Conservation (phyloP, 2,329 filamentous ascomycete genomes). For the Colletotrichum sp. region DNA sequence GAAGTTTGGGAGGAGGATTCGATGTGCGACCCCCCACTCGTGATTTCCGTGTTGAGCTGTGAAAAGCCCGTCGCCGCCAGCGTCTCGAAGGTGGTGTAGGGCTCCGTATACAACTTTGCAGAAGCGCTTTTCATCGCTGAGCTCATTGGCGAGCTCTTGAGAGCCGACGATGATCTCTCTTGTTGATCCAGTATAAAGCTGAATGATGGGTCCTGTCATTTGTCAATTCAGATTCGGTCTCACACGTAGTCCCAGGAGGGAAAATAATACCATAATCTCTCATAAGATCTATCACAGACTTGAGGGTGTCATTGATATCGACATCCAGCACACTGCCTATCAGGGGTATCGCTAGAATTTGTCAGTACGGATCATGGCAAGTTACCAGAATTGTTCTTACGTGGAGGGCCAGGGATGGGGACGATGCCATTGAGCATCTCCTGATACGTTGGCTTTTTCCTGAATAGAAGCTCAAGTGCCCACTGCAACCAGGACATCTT, state of each 20-base stretch:
- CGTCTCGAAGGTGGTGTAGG: not conserved
- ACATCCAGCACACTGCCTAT: not conserved
- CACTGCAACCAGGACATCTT: not conserved
- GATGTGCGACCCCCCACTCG: conserved; percentile 70
- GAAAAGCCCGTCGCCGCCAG: conserved; percentile 64
- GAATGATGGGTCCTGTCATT: not conserved
- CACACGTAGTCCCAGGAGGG: not conserved
- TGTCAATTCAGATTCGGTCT: not conserved
- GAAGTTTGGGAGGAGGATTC: conserved; percentile 70
- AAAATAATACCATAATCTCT: not conserved
- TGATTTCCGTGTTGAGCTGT: conserved; percentile 38
- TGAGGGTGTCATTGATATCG: not conserved
- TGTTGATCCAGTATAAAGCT: not conserved
- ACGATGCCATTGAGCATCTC: not conserved
- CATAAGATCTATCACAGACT: not conserved
- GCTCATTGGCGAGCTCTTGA: not conserved
- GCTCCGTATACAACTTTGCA: not conserved
- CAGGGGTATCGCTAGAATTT: not conserved
- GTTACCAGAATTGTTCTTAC: not conserved
- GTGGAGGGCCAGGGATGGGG: not conserved
- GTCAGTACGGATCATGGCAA: not conserved
- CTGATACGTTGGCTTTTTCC: not conserved
- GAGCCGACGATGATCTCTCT: not conserved
- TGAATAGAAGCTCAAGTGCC: not conserved
- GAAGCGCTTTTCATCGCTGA: not conserved